Percentiles rank a stretch among this genome's conserved stretches.
Evolutionary conservation across 768 basidiomycete species (phyloP).

Genomic region (Phanerochaete carnosa): DNA sequence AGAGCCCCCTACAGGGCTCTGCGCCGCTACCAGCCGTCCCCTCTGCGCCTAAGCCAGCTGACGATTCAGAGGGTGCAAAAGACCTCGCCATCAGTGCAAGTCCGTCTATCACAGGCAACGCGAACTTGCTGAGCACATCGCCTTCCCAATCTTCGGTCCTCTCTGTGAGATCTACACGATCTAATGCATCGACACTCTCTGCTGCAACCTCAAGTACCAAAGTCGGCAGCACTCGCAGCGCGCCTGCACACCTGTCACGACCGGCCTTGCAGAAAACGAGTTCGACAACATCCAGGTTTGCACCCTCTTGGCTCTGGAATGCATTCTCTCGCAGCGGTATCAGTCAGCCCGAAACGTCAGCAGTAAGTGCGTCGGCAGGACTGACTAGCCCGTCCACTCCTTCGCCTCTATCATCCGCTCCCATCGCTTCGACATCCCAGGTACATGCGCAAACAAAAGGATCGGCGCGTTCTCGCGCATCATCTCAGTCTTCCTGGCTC

Average conservation of each 20-base stretch:
- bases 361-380: constrained; percentile 46
- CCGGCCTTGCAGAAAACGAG: background rate
- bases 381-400: constrained; percentile 25
- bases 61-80: background rate
- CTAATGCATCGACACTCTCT: constrained; percentile 39
- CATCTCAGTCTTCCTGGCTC: background rate
- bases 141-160: constrained; percentile 67
- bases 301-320: constrained; percentile 79
- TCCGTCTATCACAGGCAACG: background rate
- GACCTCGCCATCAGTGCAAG: background rate
- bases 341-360: constrained; percentile 60
- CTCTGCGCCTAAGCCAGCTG: background rate
- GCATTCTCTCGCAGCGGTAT: constrained; percentile 59
- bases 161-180: constrained; percentile 48
- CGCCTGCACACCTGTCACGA: background rate
- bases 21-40: constrained; percentile 7
- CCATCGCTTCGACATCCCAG: constrained; percentile 19
- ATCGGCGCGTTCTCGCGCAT: background rate
- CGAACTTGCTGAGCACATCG: constrained; percentile 44
- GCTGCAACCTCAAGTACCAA: constrained; percentile 17
- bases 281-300: constrained; percentile 37
- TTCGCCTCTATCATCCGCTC: constrained; percentile 1
- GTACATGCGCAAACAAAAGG: background rate
- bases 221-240: constrained; percentile 1
- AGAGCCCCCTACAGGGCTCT: constrained; percentile 46